A percentile compares a stretch with the other conserved stretches of the same genome.
phyloP scores from a whole-genome alignment of 2,329 filamentous ascomycete genomes.

The Paecilomyces fulvus region DNA sequence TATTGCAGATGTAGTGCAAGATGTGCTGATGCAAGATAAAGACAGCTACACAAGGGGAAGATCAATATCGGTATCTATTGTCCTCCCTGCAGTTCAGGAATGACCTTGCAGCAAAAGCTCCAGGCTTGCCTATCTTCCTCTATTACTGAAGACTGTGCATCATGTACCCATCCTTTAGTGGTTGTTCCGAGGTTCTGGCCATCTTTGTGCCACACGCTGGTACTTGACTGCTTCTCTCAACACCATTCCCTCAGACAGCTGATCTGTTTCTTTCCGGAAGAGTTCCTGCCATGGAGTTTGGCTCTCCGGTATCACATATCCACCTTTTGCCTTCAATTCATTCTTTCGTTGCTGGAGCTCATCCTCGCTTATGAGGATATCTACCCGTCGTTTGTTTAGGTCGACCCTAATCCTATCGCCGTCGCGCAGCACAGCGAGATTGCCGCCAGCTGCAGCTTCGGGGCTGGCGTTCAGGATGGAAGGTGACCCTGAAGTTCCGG shows the following conservation, averaged over 20 bases:
- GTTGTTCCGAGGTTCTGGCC: constrained; percentile 37
- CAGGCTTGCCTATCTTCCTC: not conserved
- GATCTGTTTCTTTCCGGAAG: constrained; percentile 39
- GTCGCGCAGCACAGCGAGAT: constrained; percentile 43
- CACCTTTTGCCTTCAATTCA: constrained; percentile 29
- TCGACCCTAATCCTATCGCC: constrained; percentile 46
- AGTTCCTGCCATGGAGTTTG: constrained; percentile 47
- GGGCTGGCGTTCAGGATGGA: constrained; percentile 50
- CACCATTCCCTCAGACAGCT: constrained; percentile 42
- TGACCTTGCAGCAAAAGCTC: not conserved
- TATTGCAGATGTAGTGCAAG: not conserved
- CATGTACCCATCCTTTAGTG: constrained; percentile 23
- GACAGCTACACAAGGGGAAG: not conserved
- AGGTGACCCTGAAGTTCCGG: constrained; percentile 47
- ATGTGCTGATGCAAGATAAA: not conserved
- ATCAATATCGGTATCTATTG: not conserved
- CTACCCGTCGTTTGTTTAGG: constrained; percentile 40
- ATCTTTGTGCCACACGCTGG: constrained; percentile 38
- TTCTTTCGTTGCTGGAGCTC: constrained; percentile 35
- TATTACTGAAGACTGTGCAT: not conserved
- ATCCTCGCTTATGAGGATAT: constrained; percentile 37
- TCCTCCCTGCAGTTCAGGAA: not conserved
- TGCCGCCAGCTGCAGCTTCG: constrained; percentile 47
- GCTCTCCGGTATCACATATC: constrained; percentile 32
- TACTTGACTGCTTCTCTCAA: constrained; percentile 39